Percentiles rank a stretch among this genome's conserved stretches.
These are phyloP conservation scores for Phanerochaete carnosa DNA, from an alignment of 768 basidiomycete genomes.

Conservation along the genomic window DNA sequence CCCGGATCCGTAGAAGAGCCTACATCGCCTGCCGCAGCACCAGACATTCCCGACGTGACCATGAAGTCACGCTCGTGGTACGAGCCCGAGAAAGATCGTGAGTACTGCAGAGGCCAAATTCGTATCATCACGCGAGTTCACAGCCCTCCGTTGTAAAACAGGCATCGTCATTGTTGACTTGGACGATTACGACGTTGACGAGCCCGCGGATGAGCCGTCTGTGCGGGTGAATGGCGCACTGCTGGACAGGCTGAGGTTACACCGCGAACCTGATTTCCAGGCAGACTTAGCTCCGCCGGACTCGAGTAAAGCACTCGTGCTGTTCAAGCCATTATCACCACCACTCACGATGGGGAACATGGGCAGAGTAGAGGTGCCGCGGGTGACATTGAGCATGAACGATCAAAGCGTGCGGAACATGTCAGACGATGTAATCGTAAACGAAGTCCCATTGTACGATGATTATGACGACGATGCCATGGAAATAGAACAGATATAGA, in stretches of 20 bases:
- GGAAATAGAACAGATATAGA: constrained; percentile 24
- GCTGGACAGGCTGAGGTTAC: constrained; percentile 15
- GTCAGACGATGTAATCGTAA: constrained; percentile 7
- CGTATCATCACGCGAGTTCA: constrained; percentile 2
- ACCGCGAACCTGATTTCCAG: constrained; percentile 6
- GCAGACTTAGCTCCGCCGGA: constrained; percentile 3
- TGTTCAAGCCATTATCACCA: constrained; percentile 23
- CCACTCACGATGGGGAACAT: not conserved
- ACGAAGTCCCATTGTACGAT: constrained; percentile 1
- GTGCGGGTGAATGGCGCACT: constrained; percentile 20
- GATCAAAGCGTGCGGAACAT: not conserved
- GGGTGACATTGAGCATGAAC: not conserved
- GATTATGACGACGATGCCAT: constrained; percentile 24
- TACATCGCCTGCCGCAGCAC: constrained; percentile 16
- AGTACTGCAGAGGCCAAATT: constrained; percentile 23
- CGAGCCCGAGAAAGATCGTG: constrained; percentile 68
- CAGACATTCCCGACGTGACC: constrained; percentile 46
- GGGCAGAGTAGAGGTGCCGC: not conserved
- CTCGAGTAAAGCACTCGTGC: constrained; percentile 23
- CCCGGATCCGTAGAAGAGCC: constrained; percentile 43
- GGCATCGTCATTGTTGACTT: constrained; percentile 63
- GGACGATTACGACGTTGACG: constrained; percentile 35
- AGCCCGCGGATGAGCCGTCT: constrained; percentile 7
- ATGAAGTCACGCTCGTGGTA: constrained; percentile 69
- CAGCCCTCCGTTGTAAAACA: constrained; percentile 24